Evolutionary conservation across 805 yeast genomes (phyloP).

Genomic region (Starmerella gropengiesseri): DNA sequence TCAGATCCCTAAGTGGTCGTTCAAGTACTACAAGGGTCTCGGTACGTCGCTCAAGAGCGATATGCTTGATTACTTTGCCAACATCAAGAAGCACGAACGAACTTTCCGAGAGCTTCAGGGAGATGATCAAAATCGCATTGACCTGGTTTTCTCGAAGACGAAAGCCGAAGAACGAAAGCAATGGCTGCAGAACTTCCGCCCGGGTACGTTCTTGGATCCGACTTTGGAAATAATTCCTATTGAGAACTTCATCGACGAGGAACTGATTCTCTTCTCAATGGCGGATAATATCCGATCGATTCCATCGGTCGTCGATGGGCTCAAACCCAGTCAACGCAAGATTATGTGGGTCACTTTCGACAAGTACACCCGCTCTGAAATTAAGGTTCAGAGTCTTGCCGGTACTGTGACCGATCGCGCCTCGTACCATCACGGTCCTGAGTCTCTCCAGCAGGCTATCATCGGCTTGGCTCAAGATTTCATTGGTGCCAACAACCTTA

Average conservation of each 20-base stretch:
- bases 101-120: slow-evolving; percentile 70
- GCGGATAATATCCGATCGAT: slow-evolving; percentile 94
- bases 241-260: slow-evolving; percentile 88
- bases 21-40: slow-evolving; percentile 95
- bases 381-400: slow-evolving; percentile 81
- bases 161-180: slow-evolving; percentile 96
- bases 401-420: slow-evolving; percentile 84
- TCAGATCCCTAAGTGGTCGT: slow-evolving; percentile 61
- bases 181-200: slow-evolving; percentile 83
- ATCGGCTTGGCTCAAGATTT: slow-evolving; percentile 91
- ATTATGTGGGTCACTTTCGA: slow-evolving; percentile 81
- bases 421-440: slow-evolving; percentile 93
- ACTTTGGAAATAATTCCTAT: slow-evolving; percentile 68
- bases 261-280: slow-evolving; percentile 85
- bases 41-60: slow-evolving; percentile 85
- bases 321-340: slow-evolving; percentile 95
- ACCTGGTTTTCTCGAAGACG: slow-evolving; percentile 86
- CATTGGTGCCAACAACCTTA: slow-evolving; percentile 82
- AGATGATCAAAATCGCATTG: slow-evolving; percentile 62
- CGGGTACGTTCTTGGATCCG: slow-evolving; percentile 88
- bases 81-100: slow-evolving; percentile 76
- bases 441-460: slow-evolving; percentile 76
- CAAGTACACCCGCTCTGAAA: slow-evolving; percentile 54
- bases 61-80: slow-evolving; percentile 77
- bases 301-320: slow-evolving; percentile 87